phyloP scores from a whole-genome alignment of 306 rosid genomes.

The Dicorynia guianensis region DNA sequence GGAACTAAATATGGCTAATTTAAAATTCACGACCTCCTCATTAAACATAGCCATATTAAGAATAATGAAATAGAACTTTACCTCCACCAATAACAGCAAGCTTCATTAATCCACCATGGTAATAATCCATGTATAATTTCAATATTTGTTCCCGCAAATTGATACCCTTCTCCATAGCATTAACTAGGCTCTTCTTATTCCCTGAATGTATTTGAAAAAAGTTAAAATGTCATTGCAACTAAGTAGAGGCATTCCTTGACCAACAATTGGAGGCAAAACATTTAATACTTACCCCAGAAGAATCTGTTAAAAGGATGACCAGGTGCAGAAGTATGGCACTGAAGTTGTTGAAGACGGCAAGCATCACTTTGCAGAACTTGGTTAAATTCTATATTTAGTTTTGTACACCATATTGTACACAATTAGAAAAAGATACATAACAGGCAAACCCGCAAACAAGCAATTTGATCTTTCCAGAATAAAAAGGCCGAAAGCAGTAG shows the following conservation, averaged over 20 bases:
- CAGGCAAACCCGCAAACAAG: conserved; percentile 39
- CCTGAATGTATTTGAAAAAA: conserved; percentile 59
- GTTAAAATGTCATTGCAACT: conserved; percentile 20
- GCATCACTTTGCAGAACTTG: conserved; percentile 87
- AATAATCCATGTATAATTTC: conserved; percentile 69
- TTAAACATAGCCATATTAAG: conserved; percentile 18
- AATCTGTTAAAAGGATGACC: conserved; percentile 89
- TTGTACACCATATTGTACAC: conserved; percentile 49
- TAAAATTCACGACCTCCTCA: conserved; percentile 15
- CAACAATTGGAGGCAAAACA: conserved; percentile 33
- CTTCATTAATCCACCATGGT: conserved; percentile 99
- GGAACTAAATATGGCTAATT: conserved; percentile 34
- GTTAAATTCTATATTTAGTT: conserved; percentile 77
- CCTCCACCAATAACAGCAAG: conserved; percentile 99
- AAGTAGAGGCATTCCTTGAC: conserved; percentile 33
- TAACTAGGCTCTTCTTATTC: conserved; percentile 89
- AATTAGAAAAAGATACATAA: conserved; percentile 47
- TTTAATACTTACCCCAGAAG: conserved; percentile 74
- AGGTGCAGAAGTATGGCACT: conserved; percentile 76
- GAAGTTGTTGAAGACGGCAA: conserved; percentile 95
- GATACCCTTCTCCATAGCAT: conserved; percentile 93
- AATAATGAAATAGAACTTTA: conserved; percentile 42
- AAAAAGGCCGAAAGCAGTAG: conserved; percentile 29
- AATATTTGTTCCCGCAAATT: conserved; percentile 80
- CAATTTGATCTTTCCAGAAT: conserved; percentile 28